phyloP scores from a whole-genome alignment of 2,329 filamentous ascomycete species.

The Calonectria hawksworthii region DNA sequence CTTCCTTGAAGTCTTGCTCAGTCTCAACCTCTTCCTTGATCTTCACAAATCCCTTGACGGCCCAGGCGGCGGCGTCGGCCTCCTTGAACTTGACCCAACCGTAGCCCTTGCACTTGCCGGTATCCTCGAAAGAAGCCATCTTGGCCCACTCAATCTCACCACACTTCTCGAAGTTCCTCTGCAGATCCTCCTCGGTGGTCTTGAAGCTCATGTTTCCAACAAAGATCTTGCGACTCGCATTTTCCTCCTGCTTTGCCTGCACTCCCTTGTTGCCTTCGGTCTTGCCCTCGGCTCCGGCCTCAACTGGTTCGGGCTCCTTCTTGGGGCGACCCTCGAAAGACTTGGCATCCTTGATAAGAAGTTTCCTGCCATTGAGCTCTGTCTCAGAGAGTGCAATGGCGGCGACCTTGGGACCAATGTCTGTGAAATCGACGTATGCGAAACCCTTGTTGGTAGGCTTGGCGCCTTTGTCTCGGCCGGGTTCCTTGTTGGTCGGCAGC shows the following conservation, averaged over 20 bases:
- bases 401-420: conserved; percentile 77
- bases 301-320: conserved; percentile 63
- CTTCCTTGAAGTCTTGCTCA: conserved; percentile 71
- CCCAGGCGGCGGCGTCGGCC: conserved; percentile 76
- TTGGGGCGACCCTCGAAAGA: conserved; percentile 91
- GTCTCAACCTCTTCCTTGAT: conserved; percentile 76
- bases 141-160: conserved; percentile 87
- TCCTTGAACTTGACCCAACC: conserved; percentile 95
- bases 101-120: conserved; percentile 97
- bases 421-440: conserved; percentile 93
- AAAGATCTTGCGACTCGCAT: conserved; percentile 86
- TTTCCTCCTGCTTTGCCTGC: conserved; percentile 57
- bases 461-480: conserved; percentile 50
- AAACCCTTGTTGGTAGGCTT: conserved; percentile 85
- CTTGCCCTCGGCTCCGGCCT: conserved; percentile 49
- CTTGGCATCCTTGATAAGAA: conserved; percentile 94
- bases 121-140: conserved; percentile 95
- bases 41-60: conserved; percentile 84
- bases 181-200: conserved; percentile 83
- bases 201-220: conserved; percentile 91
- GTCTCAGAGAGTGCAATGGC: conserved; percentile 91
- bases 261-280: conserved; percentile 48
- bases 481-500: conserved; percentile 75
- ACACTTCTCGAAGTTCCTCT: conserved; percentile 86
- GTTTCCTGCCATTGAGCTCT: conserved; percentile 79